A percentile compares a stretch with the other conserved stretches of the same genome.
These are phyloP conservation scores for Crepidotus sp. DNA, from an alignment of 1,284 basidiomycete genomes.

Conservation along the genomic window DNA sequence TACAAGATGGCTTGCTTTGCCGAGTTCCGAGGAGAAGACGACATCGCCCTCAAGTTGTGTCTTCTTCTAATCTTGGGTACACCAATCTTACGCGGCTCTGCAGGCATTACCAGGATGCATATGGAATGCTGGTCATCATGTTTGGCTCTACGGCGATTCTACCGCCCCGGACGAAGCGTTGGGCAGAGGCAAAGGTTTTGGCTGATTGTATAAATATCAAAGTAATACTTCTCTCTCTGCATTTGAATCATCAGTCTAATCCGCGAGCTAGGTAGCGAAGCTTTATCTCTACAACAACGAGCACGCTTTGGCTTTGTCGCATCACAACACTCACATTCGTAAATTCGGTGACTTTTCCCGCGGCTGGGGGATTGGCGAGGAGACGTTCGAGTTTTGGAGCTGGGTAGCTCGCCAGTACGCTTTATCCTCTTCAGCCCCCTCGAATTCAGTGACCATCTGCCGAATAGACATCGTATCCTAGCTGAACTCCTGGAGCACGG, in stretches of 20 bases:
- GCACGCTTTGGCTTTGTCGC: conserved; percentile 65
- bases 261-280: conserved; percentile 65
- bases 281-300: conserved; percentile 85
- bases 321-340: conserved; percentile 78
- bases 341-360: conserved; percentile 83
- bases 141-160: conserved; percentile 80
- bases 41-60: conserved; percentile 75
- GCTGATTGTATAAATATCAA: conserved; percentile 88
- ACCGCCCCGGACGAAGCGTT: conserved; percentile 89
- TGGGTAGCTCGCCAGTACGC: conserved; percentile 89
- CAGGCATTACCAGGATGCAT: conserved; percentile 90
- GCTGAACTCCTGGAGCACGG: conserved; percentile 85
- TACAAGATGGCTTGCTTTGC: conserved; percentile 97
- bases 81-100: conserved; percentile 8
- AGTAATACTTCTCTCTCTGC: conserved; percentile 43
- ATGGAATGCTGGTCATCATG: conserved; percentile 74
- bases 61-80: conserved; percentile 17
- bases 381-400: conserved; percentile 95
- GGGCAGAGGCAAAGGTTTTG: conserved; percentile 97
- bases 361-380: conserved; percentile 95
- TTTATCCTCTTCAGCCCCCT: neutral
- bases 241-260: conserved; percentile 1
- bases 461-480: conserved; percentile 68
- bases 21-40: conserved; percentile 85
- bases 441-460: neutral